Base-by-base conservation (phyloP, 179 eudicot species). In the Sideroxylon spinosum region DNA sequence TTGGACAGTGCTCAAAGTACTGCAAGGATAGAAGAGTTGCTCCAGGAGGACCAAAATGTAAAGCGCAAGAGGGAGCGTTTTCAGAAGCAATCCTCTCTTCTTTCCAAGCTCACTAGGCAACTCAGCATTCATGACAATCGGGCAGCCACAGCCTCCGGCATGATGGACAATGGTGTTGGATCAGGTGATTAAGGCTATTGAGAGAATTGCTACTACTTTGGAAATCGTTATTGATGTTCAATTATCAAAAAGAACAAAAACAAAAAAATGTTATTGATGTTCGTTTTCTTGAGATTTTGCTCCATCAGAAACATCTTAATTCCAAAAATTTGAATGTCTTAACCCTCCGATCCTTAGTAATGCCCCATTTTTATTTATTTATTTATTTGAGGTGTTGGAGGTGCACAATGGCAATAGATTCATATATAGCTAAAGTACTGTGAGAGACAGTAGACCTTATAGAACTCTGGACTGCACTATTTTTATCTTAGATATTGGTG, bases 91-190 rank as follows among this genome's bases (percentile, higher is more conserved):
- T 92, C 98, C 44, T 55, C 97, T 75, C 80, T 96, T 82, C 93
- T 96, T 61, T 91, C 98, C 20, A 96, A 92, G 82, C 92, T 96
- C 44, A 97, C 97, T 52, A 87, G 92, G 76, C 97, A 94, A 77
- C 87, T 96, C 48, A 94, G 99, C 71, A 85, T 94, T 75, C 99
- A 96, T 85, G 99, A 94, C 82, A 94, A 88, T 76, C 87, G 97
- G 69, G 97, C 98, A 73, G 97, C 97, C 76, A 92, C 97, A 62
- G 93, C 91, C 50, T 84, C 98, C 64, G 81, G 86, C 79, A 84
- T 82, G 85, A 87, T 91, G 76, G 91, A 91, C 78, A 81, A 80
- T 78, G 89, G 81, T 71, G 86, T 76, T 78, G 90, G 85, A 73
- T 79, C 97, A 84, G 98, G 97, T 93, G 75, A 86, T 64, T 17